A percentile compares a stretch with the other conserved stretches of the same genome.
Evolutionary conservation across 805 yeast genomes (phyloP).

Genomic region (Cyberlindnera xylosilytica): DNA sequence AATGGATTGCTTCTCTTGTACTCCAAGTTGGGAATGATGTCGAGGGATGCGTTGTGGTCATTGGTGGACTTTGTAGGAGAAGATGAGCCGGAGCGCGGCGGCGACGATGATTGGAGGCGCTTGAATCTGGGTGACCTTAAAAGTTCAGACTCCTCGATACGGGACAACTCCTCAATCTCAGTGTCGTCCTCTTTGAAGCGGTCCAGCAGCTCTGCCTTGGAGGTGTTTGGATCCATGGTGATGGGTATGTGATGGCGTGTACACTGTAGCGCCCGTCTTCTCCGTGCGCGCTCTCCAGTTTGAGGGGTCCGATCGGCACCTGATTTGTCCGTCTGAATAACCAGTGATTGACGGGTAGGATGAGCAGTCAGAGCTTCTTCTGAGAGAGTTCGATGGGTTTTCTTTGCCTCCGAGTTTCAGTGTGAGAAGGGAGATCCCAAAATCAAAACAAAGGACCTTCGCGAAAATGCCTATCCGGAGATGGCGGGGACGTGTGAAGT

Average conservation of each 20-base stretch:
- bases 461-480: not conserved
- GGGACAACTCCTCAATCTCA: constrained; percentile 22
- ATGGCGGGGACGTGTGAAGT: not conserved
- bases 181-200: constrained; percentile 25
- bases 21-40: constrained; percentile 24
- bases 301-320: too few relatives aligned
- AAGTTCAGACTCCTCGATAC: constrained; percentile 26
- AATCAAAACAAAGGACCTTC: constrained; percentile 6
- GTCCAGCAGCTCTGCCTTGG: constrained; percentile 23
- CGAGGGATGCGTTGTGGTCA: constrained; percentile 16
- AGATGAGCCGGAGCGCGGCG: constrained; percentile 23
- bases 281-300: too few relatives aligned
- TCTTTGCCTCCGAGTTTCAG: not conserved
- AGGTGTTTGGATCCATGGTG: constrained; percentile 16
- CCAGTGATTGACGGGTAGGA: too few relatives aligned
- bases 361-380: too few relatives aligned
- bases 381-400: too few relatives aligned
- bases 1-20: constrained; percentile 14
- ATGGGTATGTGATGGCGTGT: not conserved
- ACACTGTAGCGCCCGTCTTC: too few relatives aligned
- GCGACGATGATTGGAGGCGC: constrained; percentile 25
- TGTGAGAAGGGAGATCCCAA: not conserved
- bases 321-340: too few relatives aligned
- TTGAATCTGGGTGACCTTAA: constrained; percentile 27
- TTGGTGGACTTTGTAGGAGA: constrained; percentile 21